phyloP scores from a whole-genome alignment of 2,329 filamentous ascomycete species.

The Fusarium verticillioides region DNA sequence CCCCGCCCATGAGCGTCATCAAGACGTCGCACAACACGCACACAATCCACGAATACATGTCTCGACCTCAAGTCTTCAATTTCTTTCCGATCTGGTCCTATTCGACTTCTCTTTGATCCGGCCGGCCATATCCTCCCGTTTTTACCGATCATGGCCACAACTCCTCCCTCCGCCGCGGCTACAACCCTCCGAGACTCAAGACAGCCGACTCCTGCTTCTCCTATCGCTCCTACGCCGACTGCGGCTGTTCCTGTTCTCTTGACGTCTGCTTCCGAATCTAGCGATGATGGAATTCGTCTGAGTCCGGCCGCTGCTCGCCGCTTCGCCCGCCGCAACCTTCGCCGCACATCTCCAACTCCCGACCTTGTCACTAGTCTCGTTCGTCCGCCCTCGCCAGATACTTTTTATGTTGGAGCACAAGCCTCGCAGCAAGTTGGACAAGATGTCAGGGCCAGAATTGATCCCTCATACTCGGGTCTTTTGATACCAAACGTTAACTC shows the following conservation, averaged over 20 bases:
- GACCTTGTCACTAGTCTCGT: conserved; percentile 55
- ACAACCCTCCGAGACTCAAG: conserved; percentile 13
- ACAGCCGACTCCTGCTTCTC: conserved; percentile 26
- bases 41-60: conserved; percentile 28
- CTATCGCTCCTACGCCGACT: conserved; percentile 8
- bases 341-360: conserved; percentile 51
- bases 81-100: conserved; percentile 8
- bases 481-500: conserved; percentile 39
- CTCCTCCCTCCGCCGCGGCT: conserved; percentile 29
- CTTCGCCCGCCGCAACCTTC: conserved; percentile 51
- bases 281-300: conserved; percentile 51
- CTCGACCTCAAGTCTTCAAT: conserved; percentile 13
- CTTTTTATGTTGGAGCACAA: conserved; percentile 47
- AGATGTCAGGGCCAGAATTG: conserved; percentile 26
- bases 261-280: conserved; percentile 49
- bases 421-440: conserved; percentile 39
- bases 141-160: conserved; percentile 35
- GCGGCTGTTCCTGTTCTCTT: conserved; percentile 12
- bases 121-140: neutral
- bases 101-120: conserved; percentile 7
- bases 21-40: conserved; percentile 27
- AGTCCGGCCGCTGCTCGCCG: conserved; percentile 51
- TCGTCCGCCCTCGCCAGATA: conserved; percentile 52
- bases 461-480: conserved; percentile 23
- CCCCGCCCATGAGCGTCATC: conserved; percentile 35